Evolutionary conservation across 768 basidiomycete species (phyloP), one percentile per base, ranked within the genome.

Genomic region (Tulasnella sp.): DNA sequence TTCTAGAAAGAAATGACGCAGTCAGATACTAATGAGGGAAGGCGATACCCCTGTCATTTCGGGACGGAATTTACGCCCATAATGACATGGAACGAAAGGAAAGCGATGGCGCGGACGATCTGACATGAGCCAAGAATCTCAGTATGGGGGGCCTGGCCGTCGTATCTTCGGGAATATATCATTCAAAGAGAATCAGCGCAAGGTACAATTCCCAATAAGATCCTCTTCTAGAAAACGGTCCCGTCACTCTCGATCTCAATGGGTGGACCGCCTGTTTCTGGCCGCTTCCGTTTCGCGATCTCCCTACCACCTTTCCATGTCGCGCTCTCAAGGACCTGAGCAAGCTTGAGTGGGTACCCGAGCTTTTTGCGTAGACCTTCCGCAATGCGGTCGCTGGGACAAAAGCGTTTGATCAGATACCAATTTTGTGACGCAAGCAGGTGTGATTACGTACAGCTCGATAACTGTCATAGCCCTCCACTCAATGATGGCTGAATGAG

Each of bases 281-380:
- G 86, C 3, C 94, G 74, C 69, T 80, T 83, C 69, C 76, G 71
- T 69, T 83, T 86, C 2, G 95, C 95, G 41, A 97, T 88, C 72
- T 95, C 91, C 3, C 95, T 76, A 3, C 95, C 95, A 1, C 91
- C 92, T 68, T 94, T 95, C 95, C 95, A 99, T 0, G 93, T 98
- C 1, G 93, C 94, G 52, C 85, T 84, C 72, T 98, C 95, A 32
- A 99, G 75, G 0, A 97, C 83, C 69, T 97, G 95, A 0, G 92
- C 85, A 7, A 94, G 79, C 0, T 80, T 78, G 24, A 97, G 77
- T 1, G 76, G 73, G 2, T 70, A 69, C 1, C 73, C 72, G 52
- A 89, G 74, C 62, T 80, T 76, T 54, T 69, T 65, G 47, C 88
- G 82, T 61, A 97, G 83, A 15, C 77, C 76, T 32, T 79, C 73